Percentiles rank a stretch among this genome's conserved stretches.
Evolutionary conservation across 176 grass and related monocot species (phyloP).

Genomic region (Hsuehochloa calcarea): DNA sequence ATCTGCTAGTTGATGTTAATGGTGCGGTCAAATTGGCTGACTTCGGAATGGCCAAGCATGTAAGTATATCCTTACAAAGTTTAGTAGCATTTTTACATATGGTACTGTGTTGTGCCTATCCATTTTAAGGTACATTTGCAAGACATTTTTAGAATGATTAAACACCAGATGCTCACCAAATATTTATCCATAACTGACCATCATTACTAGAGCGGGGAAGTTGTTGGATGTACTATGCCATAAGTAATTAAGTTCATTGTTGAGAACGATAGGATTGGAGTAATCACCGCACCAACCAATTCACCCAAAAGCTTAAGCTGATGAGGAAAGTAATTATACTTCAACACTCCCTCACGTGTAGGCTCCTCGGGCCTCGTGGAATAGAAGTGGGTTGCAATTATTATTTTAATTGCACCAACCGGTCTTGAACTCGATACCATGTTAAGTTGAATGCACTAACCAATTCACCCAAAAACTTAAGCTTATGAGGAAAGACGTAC

Average conservation of each 20-base stretch:
- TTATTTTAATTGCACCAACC: too few relatives aligned
- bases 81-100: background rate
- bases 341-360: too few relatives aligned
- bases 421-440: too few relatives aligned
- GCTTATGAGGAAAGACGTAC: too few relatives aligned
- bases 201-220: background rate
- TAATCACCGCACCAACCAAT: too few relatives aligned
- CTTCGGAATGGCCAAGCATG: constrained; percentile 99
- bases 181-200: background rate
- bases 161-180: background rate
- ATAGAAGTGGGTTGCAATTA: too few relatives aligned
- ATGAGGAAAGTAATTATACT: too few relatives aligned
- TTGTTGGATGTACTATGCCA: background rate
- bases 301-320: too few relatives aligned
- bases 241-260: background rate
- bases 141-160: background rate
- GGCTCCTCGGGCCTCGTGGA: too few relatives aligned
- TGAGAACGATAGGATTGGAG: too few relatives aligned
- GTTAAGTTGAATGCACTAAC: too few relatives aligned
- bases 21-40: constrained; percentile 95
- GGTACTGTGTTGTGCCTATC: constrained; percentile 3
- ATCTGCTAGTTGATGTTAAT: constrained; percentile 93
- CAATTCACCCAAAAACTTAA: too few relatives aligned
- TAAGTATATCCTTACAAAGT: constrained; percentile 42
- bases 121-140: background rate